Evolutionary conservation across 2,329 filamentous ascomycete genomes (phyloP).

Genomic region (Nakataea oryzae): DNA sequence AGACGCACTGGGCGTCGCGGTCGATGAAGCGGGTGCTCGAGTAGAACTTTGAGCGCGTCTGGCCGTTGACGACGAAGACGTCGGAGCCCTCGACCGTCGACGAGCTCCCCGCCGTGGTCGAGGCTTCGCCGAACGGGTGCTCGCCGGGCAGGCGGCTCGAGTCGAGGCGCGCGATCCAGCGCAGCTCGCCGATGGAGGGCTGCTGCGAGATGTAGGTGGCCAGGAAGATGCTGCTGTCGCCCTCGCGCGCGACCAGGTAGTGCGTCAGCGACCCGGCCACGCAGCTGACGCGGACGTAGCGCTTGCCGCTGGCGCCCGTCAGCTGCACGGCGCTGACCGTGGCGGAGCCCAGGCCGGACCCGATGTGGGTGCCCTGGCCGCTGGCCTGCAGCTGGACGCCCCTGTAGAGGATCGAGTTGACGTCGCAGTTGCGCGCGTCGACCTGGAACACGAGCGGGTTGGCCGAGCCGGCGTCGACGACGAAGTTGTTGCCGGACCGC

Average conservation of each 20-base stretch:
- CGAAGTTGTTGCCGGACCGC: slow-evolving; percentile 26
- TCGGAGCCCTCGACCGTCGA: slow-evolving; percentile 47
- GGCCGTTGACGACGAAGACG: slow-evolving; percentile 46
- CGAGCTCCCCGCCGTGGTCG: slow-evolving; percentile 40
- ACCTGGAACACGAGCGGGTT: slow-evolving; percentile 41
- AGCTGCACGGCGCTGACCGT: slow-evolving; percentile 30
- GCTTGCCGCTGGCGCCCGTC: slow-evolving; percentile 7
- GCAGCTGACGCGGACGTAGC: slow-evolving; percentile 52
- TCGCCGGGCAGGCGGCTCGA: slow-evolving; percentile 37
- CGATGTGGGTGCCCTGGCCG: slow-evolving; percentile 41
- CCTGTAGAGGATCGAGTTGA: slow-evolving; percentile 51
- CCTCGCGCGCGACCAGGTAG: slow-evolving; percentile 50
- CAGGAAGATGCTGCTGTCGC: slow-evolving; percentile 50
- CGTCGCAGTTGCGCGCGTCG: slow-evolving; percentile 45
- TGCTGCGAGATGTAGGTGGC: slow-evolving; percentile 51
- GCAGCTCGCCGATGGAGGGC: slow-evolving; percentile 47
- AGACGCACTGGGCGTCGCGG: slow-evolving; percentile 52
- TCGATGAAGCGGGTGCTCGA: slow-evolving; percentile 61
- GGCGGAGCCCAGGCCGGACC: slow-evolving; percentile 47
- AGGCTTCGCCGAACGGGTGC: slow-evolving; percentile 42
- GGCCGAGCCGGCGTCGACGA: slow-evolving; percentile 35
- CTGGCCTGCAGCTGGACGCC: slow-evolving; percentile 47
- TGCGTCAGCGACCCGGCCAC: slow-evolving; percentile 50
- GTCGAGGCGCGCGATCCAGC: slow-evolving; percentile 53
- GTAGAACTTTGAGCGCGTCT: slow-evolving; percentile 63